Base-by-base conservation (phyloP, 805 yeast species). In the Ogataea neopini region DNA sequence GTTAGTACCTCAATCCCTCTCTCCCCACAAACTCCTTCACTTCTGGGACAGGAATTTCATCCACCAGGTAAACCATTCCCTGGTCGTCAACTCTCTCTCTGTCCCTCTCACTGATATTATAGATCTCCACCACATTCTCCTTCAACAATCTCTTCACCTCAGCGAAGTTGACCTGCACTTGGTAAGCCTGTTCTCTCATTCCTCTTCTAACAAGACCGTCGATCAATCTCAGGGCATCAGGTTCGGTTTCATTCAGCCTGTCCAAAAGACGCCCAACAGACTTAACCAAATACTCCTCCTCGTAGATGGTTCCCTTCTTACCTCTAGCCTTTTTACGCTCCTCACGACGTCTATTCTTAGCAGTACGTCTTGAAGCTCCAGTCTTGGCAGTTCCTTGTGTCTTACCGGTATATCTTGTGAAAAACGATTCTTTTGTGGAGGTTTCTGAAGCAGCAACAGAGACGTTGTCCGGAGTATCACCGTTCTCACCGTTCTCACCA, bases 301-400 rank as follows among this genome's bases (percentile, higher is more conserved):
- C 99, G 61, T 94, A 94, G 17, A 94, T 86, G 6, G 97, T 92
- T 40, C 98, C 98, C 71, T 94, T 94, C 73, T 95, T 89, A 50
- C 99, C 99, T 59, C 96, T 81, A 2, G 99, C 99, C 50, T 83
- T 79, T 71, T 94, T 94, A 60, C 99, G 81, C 63, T 92, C 99
- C 68, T 92, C 97, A 56, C 99, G 81, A 65, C 96, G 87, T 55
- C 84, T 81, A 67, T 94, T 94, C 70, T 94, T 94, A 6, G 95
- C 79, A 0, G 99, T 91, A 61, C 86, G 79, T 67, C 99, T 80
- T 0, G 97, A 84, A 2, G 94, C 97, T 23, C 98, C 97, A 0
- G 99, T 94, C 62, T 87, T 86, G 3, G 98, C 98, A 2, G 99
- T 94, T 19, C 96, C 96, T 1, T 86, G 76, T 1, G 98, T 91